phyloP scores from a whole-genome alignment of 148 eudicot species.

The Cornus kousa region DNA sequence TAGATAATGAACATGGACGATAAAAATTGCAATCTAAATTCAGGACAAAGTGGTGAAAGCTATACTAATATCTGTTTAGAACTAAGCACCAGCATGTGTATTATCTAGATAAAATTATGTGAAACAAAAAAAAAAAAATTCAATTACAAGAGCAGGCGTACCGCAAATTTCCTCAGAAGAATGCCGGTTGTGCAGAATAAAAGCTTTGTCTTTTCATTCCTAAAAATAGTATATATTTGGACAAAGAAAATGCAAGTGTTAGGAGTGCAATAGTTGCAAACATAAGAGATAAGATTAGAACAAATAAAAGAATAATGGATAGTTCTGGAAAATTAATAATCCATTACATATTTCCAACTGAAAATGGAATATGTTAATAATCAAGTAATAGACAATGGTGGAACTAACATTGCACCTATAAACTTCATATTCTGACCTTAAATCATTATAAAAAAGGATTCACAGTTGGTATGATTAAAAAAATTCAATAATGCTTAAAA shows the following conservation, averaged over 20 bases:
- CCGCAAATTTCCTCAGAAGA: constrained; percentile 85
- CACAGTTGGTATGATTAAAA: too few species aligned
- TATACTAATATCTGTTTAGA: neutral
- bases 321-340: neutral
- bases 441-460: too few species aligned
- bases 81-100: neutral
- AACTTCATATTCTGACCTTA: neutral
- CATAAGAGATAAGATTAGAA: neutral
- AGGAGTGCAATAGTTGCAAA: neutral
- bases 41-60: neutral
- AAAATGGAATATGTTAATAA: too few species aligned
- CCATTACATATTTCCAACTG: neutral
- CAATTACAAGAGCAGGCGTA: constrained; percentile 30
- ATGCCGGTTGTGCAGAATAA: constrained; percentile 98
- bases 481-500: too few species aligned
- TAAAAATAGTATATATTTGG: constrained; percentile 23
- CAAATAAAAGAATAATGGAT: neutral
- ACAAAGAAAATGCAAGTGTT: constrained; percentile 8
- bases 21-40: neutral
- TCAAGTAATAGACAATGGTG: neutral
- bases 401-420: neutral
- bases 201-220: constrained; percentile 87
- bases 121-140: constrained; percentile 5
- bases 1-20: neutral
- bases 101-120: neutral